Evolutionary conservation across 164 flowering plant genomes (phyloP), one percentile per base, ranked within the genome.

Genomic region (Liriodendron chinense): DNA sequence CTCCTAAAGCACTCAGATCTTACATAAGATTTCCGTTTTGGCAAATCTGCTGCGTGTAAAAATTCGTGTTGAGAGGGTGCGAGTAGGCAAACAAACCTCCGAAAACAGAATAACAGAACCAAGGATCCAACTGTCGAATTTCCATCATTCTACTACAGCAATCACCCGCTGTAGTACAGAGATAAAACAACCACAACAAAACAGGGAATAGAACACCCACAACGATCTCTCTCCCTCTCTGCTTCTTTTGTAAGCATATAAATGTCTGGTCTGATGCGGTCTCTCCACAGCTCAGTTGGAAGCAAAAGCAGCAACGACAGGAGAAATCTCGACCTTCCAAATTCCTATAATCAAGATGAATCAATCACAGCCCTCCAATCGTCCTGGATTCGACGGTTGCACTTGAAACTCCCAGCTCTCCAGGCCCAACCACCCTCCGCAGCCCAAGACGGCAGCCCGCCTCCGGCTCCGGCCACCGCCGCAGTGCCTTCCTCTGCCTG

Each of bases 231-330:
- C 18, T 16, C 18, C 18, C 59, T 53, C 16, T 53, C 18, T 53
- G 16, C 20, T 53, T 53, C 18, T 16, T 9, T 1, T 53, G 59
- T 13, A 53, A 12, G 59, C 13, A 53, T 16, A 53, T 53, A 16
- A 53, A 28, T 18, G 21, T 61, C 3, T 61, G 10, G 3, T 1
- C 9, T 13, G 9, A 73, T 73, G 75, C 28, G 25, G 63, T 73
- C 75, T 23, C 69, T 68, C 9, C 65, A 64, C 21, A 64, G 75
- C 69, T 73, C 75, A 2, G 75, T 65, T 47, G 76, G 76, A 74
- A 65, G 76, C 25, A 74, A 72, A 9, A 61, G 67, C 47, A 61
- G 66, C 21, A 28, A 9, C 21, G 49, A 24, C 1, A 8, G 25
- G 48, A 56, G 63, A 28, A 47, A 16, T 59, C 28, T 18, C 14